These are phyloP conservation scores for Neonectria coccinea DNA, from an alignment of 2,329 filamentous ascomycete species.

Conservation along the genomic window DNA sequence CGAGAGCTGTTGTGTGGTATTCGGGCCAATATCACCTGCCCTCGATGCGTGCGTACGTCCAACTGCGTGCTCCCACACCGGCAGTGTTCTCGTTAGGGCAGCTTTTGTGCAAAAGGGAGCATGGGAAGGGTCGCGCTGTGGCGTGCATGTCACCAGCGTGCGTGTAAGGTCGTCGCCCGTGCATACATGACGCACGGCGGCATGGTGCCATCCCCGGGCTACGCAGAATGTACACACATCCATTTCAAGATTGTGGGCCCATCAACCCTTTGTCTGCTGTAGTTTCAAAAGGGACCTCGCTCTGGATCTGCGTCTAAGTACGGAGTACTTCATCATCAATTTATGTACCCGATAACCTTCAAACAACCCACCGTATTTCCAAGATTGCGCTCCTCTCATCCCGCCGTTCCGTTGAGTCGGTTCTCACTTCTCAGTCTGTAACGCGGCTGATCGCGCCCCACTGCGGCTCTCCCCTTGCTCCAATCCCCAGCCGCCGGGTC, in stretches of 20 bases:
- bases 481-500: constrained; percentile 41
- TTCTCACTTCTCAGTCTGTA: constrained; percentile 9
- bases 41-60: constrained; percentile 1
- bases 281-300: background rate
- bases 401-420: constrained; percentile 4
- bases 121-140: constrained; percentile 20
- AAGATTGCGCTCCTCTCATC: constrained; percentile 2
- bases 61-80: constrained; percentile 22
- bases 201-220: constrained; percentile 35
- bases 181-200: constrained; percentile 35
- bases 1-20: constrained; percentile 15
- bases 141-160: constrained; percentile 33
- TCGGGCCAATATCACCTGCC: constrained; percentile 12
- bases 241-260: constrained; percentile 24
- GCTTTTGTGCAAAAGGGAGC: constrained; percentile 7
- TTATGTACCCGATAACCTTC: background rate
- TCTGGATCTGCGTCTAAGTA: background rate
- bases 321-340: background rate
- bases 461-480: constrained; percentile 31
- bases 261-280: constrained; percentile 8
- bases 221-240: constrained; percentile 16
- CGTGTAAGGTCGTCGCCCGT: constrained; percentile 28
- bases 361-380: background rate
- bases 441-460: constrained; percentile 27
- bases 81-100: constrained; percentile 18